Base-by-base conservation (phyloP, 1,284 basidiomycete genomes). In the Stereum hirsutum region DNA sequence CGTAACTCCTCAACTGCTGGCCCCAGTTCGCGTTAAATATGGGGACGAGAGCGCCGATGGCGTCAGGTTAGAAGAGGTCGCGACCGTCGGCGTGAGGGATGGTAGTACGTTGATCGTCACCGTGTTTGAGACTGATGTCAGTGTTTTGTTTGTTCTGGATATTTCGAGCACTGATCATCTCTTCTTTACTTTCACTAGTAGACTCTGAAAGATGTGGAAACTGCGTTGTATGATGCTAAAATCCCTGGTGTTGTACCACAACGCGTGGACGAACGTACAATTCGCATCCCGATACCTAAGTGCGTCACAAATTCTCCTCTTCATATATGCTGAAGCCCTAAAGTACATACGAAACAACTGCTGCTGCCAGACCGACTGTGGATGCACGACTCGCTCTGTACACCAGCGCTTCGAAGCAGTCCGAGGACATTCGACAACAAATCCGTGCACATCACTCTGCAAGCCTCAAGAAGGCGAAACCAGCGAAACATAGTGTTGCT, bases 201-300 rank as follows among this genome's bases (percentile, higher is more conserved):
- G 87, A 78, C 68, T 41, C 61, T 81, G 55, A 88, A 88, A 65
- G 63, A 68, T 41, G 74, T 88, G 35, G 85, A 89, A 56, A 69
- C 74, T 50, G 82, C 74, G 0, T 65, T 89, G 7, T 85, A 87
- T 52, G 70, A 75, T 15, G 79, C 82, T 6, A 81, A 83, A 49
- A 62, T 89, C 36, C 78, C 83, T 2, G 71, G 75, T 34, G 69
- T 87, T 10, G 70, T 78, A 0, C 86, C 86, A 5, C 87, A 89
- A 52, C 69, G 69, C 45, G 60, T 73, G 32, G 86, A 89, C 52
- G 63, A 56, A 27, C 70, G 79, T 30, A 89, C 87, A 2, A 70
- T 89, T 51, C 82, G 74, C 50, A 74, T 89, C 49, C 81, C 84
- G 0, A 77, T 89, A 56, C 81, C 86, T 28, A 87, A 80, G 86